Evolutionary conservation across 2,329 filamentous ascomycete species (phyloP).

Genomic region (Microsporum ferrugineum): DNA sequence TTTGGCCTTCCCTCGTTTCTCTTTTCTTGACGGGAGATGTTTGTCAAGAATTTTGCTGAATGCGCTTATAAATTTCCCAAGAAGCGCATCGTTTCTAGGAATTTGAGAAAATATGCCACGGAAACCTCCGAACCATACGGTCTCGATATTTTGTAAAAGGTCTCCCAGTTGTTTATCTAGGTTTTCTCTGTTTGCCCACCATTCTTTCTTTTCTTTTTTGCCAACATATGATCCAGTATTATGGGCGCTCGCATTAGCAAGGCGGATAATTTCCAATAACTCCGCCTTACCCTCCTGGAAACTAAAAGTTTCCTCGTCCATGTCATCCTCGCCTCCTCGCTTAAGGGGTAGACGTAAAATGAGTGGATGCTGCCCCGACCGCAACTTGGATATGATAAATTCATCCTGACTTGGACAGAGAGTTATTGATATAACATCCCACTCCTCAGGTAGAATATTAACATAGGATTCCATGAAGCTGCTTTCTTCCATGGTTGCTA

Average conservation of each 20-base stretch:
- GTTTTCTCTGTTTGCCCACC: conserved; percentile 79
- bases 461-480: conserved; percentile 70
- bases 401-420: conserved; percentile 74
- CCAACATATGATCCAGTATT: conserved; percentile 57
- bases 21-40: conserved; percentile 68
- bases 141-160: conserved; percentile 74
- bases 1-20: conserved; percentile 46
- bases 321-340: conserved; percentile 67
- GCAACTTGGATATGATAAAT: conserved; percentile 77
- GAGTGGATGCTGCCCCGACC: conserved; percentile 65
- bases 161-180: conserved; percentile 67
- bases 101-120: conserved; percentile 82
- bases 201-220: conserved; percentile 65
- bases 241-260: conserved; percentile 77
- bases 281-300: conserved; percentile 71
- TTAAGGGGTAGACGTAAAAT: conserved; percentile 76
- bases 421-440: conserved; percentile 78
- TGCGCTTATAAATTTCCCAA: conserved; percentile 63
- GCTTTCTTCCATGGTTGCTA: conserved; percentile 36
- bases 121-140: conserved; percentile 91
- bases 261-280: conserved; percentile 67
- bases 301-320: conserved; percentile 68
- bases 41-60: conserved; percentile 72
- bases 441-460: conserved; percentile 68
- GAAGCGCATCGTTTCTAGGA: conserved; percentile 47